phyloP scores from a whole-genome alignment of 1,284 basidiomycete genomes.

The Moniliophthora roreri region DNA sequence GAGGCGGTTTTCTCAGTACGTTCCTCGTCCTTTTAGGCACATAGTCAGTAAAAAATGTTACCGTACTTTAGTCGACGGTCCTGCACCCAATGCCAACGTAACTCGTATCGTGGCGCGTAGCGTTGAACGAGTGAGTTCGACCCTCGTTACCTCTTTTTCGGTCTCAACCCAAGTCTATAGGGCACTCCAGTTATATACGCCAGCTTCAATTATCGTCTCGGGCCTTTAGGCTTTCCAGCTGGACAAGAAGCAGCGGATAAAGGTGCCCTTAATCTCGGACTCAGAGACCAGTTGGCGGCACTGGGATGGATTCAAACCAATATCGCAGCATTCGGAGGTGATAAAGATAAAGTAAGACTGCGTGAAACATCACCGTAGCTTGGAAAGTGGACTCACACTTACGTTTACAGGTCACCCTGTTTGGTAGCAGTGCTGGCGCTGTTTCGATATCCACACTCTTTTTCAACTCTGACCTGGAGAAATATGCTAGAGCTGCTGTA shows the following conservation, averaged over 20 bases:
- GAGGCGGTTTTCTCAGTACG: constrained; percentile 35
- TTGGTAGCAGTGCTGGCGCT: constrained; percentile 53
- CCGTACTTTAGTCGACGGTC: constrained; percentile 32
- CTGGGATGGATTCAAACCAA: constrained; percentile 37
- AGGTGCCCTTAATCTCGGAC: constrained; percentile 32
- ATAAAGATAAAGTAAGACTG: constrained; percentile 28
- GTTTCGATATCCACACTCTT: constrained; percentile 41
- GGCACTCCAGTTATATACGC: constrained; percentile 57
- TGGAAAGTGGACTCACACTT: no score
- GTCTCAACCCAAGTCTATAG: constrained; percentile 20
- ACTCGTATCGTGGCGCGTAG: constrained; percentile 45
- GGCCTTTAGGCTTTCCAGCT: constrained; percentile 38
- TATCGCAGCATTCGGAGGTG: constrained; percentile 38
- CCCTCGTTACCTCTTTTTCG: not conserved
- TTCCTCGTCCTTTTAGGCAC: not conserved
- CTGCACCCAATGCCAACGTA: constrained; percentile 35
- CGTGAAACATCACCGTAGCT: not conserved
- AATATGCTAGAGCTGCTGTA: constrained; percentile 42
- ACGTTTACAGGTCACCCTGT: constrained; percentile 41
- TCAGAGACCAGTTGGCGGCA: constrained; percentile 32
- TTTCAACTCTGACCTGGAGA: constrained; percentile 38
- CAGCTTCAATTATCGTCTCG: constrained; percentile 44
- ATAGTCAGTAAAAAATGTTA: constrained; percentile 30
- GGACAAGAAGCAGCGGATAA: constrained; percentile 29
- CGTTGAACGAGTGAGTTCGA: constrained; percentile 37